These are phyloP conservation scores for Metschnikowia colocasiae DNA, from an alignment of 805 yeast species.

Conservation along the genomic window DNA sequence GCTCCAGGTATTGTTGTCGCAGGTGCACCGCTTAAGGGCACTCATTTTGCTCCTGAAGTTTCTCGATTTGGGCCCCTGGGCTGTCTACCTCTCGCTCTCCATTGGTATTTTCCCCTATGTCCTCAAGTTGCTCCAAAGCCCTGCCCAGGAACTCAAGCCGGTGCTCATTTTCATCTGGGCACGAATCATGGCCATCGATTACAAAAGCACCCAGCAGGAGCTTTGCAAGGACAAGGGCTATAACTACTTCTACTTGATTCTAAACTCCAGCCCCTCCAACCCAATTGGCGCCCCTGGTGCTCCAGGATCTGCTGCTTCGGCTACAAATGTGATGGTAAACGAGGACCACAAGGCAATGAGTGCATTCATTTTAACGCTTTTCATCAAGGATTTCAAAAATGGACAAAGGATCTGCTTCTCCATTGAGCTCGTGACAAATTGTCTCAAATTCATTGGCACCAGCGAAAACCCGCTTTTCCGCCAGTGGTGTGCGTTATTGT, in stretches of 20 bases:
- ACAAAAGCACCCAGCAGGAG: constrained; percentile 85
- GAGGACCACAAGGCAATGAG: constrained; percentile 95
- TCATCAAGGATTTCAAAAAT: constrained; percentile 71
- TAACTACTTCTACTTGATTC: constrained; percentile 77
- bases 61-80: constrained; percentile 95
- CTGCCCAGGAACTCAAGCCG: constrained; percentile 92
- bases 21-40: constrained; percentile 90
- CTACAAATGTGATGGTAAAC: constrained; percentile 41
- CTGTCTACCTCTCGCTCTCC: constrained; percentile 86
- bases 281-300: constrained; percentile 32
- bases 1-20: constrained; percentile 86
- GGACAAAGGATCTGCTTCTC: constrained; percentile 82
- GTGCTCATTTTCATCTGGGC: constrained; percentile 97
- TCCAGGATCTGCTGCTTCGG: constrained; percentile 22
- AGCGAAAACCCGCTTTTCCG: constrained; percentile 83
- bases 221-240: constrained; percentile 87
- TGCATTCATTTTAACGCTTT: constrained; percentile 82
- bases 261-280: constrained; percentile 43
- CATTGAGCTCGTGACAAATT: constrained; percentile 63
- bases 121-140: constrained; percentile 81
- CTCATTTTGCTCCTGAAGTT: constrained; percentile 78
- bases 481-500: constrained; percentile 85
- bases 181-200: constrained; percentile 92
- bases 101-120: constrained; percentile 97
- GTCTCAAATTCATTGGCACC: constrained; percentile 60